These are phyloP conservation scores for Strigomonas culicis DNA, from an alignment of 208 protist species.

Conservation along the genomic window DNA sequence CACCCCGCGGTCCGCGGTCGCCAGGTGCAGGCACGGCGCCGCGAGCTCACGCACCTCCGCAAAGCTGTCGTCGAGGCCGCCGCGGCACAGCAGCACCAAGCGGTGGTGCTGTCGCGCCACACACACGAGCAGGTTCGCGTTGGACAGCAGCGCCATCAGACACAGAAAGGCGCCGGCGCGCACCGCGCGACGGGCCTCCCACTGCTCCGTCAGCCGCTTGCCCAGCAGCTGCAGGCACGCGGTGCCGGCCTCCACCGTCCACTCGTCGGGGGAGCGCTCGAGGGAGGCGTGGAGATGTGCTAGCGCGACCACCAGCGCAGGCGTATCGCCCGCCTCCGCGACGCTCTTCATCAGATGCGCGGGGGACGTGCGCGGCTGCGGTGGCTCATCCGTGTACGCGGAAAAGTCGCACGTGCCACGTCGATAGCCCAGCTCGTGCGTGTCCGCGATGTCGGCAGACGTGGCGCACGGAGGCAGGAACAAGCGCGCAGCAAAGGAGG, in stretches of 20 bases:
- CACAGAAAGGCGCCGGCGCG: constrained; percentile 29
- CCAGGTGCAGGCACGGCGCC: constrained; percentile 20
- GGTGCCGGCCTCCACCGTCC: constrained; percentile 14
- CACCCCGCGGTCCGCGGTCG: constrained; percentile 10
- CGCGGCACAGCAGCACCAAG: constrained; percentile 34
- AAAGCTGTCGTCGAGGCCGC: constrained; percentile 78
- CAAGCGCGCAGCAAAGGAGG: too few species aligned
- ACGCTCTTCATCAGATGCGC: too few species aligned
- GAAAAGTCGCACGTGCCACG: too few species aligned
- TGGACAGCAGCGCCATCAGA: constrained; percentile 27
- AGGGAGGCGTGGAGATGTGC: too few species aligned
- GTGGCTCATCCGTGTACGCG: too few species aligned
- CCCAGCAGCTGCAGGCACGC: constrained; percentile 26
- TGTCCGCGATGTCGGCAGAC: neutral
- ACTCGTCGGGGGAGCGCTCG: neutral
- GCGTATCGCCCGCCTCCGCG: too few species aligned
- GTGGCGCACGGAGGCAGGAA: too few species aligned
- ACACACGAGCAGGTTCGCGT: constrained; percentile 9
- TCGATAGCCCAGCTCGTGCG: neutral
- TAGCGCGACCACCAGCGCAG: too few species aligned
- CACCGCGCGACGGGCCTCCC: constrained; percentile 36
- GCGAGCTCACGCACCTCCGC: constrained; percentile 63
- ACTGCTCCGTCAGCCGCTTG: constrained; percentile 15
- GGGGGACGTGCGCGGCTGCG: too few species aligned
- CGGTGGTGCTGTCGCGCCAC: constrained; percentile 33